Percentiles rank a stretch among this genome's conserved stretches.
These are phyloP conservation scores for Vigna unguiculata DNA, from an alignment of 306 rosid species.

Conservation along the genomic window DNA sequence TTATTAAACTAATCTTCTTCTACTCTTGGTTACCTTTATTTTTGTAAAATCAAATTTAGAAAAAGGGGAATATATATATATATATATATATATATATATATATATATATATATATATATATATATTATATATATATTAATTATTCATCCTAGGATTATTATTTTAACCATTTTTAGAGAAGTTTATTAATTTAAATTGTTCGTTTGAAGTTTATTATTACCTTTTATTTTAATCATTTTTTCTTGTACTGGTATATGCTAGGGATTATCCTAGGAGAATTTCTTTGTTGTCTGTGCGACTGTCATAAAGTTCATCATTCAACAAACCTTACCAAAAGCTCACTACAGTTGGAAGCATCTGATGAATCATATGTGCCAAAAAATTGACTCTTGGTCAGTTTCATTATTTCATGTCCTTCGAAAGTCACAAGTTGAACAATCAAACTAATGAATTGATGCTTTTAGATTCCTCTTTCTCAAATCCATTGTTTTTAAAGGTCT, in stretches of 20 bases:
- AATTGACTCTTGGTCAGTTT: neutral
- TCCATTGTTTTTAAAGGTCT: neutral
- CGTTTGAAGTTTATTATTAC: neutral
- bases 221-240: neutral
- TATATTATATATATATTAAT: too few species aligned
- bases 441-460: neutral
- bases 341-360: neutral
- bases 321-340: neutral
- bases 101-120: too few species aligned
- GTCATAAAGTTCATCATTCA: conserved; percentile 19
- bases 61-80: too few species aligned
- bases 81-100: too few species aligned
- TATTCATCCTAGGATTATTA: too few species aligned
- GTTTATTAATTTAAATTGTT: too few species aligned
- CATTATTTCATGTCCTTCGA: neutral
- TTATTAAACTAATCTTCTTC: too few species aligned
- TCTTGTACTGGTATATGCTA: conserved; percentile 44
- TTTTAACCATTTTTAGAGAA: too few species aligned
- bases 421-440: neutral
- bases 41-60: too few species aligned
- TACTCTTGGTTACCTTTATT: too few species aligned
- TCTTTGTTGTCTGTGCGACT: conserved; percentile 24
- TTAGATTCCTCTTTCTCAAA: conserved; percentile 8
- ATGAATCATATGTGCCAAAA: neutral
- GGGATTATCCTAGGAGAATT: conserved; percentile 49